Conservation (phyloP, 1,139 yeast genomes). For the Suhomyces bokatorum region DNA sequence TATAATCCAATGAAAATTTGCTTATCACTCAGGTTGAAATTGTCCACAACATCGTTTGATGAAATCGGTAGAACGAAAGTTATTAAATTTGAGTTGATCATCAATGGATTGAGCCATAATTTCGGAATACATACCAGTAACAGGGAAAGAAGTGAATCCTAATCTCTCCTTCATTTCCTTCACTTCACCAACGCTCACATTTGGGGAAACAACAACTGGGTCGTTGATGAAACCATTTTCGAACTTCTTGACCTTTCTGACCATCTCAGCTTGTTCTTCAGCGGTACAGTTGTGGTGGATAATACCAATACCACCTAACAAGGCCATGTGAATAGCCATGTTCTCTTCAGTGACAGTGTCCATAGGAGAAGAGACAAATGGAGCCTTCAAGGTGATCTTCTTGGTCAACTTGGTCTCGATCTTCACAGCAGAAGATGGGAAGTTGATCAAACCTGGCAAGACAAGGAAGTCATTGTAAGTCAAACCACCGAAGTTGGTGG, state of each 20-base stretch:
- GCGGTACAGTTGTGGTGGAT: slow-evolving; percentile 96
- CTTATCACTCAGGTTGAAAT: slow-evolving; percentile 22
- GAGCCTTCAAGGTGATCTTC: slow-evolving; percentile 87
- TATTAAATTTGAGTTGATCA: slow-evolving; percentile 60
- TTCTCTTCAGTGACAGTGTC: slow-evolving; percentile 97
- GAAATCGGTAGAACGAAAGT: slow-evolving; percentile 99
- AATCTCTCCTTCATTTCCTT: slow-evolving; percentile 65
- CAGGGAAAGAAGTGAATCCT: slow-evolving; percentile 98
- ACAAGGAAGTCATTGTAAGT: slow-evolving; percentile 95
- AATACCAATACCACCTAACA: slow-evolving; percentile 98
- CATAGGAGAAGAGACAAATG: slow-evolving; percentile 98
- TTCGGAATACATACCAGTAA: slow-evolving; percentile 81
- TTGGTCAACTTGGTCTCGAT: slow-evolving; percentile 87
- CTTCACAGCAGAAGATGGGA: slow-evolving; percentile 75
- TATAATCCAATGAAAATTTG: slow-evolving; percentile 12
- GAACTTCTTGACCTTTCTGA: slow-evolving; percentile 89
- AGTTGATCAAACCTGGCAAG: slow-evolving; percentile 91
- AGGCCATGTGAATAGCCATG: slow-evolving; percentile 99
- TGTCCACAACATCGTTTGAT: slow-evolving; percentile 98
- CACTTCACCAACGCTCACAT: slow-evolving; percentile 77
- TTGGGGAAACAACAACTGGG: slow-evolving; percentile 83
- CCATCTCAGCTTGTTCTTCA: slow-evolving; percentile 99
- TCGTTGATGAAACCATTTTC: slow-evolving; percentile 97
- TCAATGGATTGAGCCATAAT: slow-evolving; percentile 39
- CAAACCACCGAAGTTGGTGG: slow-evolving; percentile 87